phyloP scores from a whole-genome alignment of 805 yeast species.

The Komagataella kurtzmanii region DNA sequence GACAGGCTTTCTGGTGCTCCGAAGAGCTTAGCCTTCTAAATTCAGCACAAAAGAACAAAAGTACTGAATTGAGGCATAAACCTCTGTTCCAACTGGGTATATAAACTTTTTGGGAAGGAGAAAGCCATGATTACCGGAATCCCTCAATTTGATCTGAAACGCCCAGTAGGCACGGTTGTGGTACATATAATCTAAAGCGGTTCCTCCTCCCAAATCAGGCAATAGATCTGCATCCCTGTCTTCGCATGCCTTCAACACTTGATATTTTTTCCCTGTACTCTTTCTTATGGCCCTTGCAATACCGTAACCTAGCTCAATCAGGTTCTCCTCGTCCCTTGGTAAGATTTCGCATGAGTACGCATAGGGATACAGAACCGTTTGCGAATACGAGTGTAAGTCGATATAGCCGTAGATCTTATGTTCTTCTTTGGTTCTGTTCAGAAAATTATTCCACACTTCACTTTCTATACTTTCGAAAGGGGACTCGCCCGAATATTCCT shows the following conservation, averaged over 20 bases:
- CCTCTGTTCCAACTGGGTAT: conserved; percentile 65
- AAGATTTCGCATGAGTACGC: conserved; percentile 62
- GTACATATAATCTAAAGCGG: conserved; percentile 74
- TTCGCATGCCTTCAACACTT: conserved; percentile 65
- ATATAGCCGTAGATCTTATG: conserved; percentile 63
- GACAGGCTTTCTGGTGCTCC: neutral
- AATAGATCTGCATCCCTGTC: conserved; percentile 63
- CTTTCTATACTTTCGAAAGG: conserved; percentile 60
- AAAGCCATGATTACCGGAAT: conserved; percentile 75
- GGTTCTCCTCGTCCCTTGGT: conserved; percentile 73
- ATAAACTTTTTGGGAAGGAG: conserved; percentile 60
- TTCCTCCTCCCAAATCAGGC: conserved; percentile 70
- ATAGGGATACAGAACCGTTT: conserved; percentile 72
- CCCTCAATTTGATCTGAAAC: conserved; percentile 69
- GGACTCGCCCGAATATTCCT: conserved; percentile 65
- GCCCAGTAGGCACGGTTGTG: conserved; percentile 78
- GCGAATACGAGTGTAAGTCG: conserved; percentile 78
- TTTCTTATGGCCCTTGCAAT: conserved; percentile 59
- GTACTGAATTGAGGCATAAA: conserved; percentile 52
- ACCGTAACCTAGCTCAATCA: conserved; percentile 73
- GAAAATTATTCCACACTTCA: conserved; percentile 29
- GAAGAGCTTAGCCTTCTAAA: neutral
- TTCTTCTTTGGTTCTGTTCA: conserved; percentile 32
- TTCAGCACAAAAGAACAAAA: conserved; percentile 40
- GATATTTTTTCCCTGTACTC: conserved; percentile 48